A percentile compares a stretch with the other conserved stretches of the same genome.
Evolutionary conservation across 805 yeast genomes (phyloP).

Genomic region (Wickerhamiella occidentalis): DNA sequence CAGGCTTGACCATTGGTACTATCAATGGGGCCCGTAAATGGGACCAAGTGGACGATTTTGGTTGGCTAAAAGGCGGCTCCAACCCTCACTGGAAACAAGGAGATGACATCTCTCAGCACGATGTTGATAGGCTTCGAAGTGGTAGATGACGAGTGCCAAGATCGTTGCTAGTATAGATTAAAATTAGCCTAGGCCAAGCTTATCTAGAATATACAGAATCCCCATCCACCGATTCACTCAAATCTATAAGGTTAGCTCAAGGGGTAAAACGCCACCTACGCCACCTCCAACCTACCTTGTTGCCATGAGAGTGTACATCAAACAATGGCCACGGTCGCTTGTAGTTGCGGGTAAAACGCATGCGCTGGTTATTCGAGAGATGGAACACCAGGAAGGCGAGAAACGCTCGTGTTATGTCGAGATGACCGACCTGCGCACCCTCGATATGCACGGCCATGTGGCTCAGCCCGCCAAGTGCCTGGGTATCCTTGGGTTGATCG

Average conservation of each 20-base stretch:
- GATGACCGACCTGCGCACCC: constrained; percentile 30
- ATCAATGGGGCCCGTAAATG: not conserved
- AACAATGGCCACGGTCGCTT: constrained; percentile 55
- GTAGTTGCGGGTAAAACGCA: constrained; percentile 48
- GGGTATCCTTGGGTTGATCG: constrained; percentile 66
- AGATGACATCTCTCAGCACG: not conserved
- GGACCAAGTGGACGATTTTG: constrained; percentile 4
- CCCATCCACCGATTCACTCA: too few relatives aligned
- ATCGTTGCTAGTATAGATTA: too few relatives aligned
- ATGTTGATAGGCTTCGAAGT: not conserved
- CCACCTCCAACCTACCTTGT: not conserved
- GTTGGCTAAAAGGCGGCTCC: not conserved
- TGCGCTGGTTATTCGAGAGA: constrained; percentile 41
- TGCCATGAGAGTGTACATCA: constrained; percentile 49
- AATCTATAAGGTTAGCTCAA: too few relatives aligned
- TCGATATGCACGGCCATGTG: constrained; percentile 32
- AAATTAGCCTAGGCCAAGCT: too few relatives aligned
- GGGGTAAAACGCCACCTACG: too few relatives aligned
- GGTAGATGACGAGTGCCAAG: not conserved
- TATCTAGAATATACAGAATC: too few relatives aligned
- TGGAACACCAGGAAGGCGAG: constrained; percentile 14
- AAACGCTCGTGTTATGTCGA: constrained; percentile 33
- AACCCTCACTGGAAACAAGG: constrained; percentile 3
- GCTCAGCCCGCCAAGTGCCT: constrained; percentile 34
- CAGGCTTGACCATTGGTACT: not conserved